Evolutionary conservation across 2,329 filamentous ascomycete species (phyloP), one percentile per base, ranked within the genome.

Genomic region (Alternaria triticimaculans): DNA sequence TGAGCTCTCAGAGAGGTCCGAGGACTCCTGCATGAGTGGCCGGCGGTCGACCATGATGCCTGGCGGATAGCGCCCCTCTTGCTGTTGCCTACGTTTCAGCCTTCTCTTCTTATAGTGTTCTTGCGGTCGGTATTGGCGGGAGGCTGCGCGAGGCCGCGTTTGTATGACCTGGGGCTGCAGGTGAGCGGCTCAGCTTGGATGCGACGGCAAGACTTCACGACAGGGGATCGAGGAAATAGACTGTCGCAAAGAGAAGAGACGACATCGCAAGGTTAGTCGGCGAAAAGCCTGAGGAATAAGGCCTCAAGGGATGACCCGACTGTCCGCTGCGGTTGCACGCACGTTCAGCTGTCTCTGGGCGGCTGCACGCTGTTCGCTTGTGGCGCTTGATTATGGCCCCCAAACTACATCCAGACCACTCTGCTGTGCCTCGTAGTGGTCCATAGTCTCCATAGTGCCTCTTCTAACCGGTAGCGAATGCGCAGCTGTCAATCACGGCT

Each of bases 41-140:
- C 72, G 74, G 43, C 68, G 72, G 63, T 78, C 77, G 58, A 72
- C 71, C 75, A 78, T 79, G 55, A 45, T 61, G 65, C 41, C 62
- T 49, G 46, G 37, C 21, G 51, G 25, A 23, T 51, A 25, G 25
- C 21, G 37, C 51, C 50, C 37, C 53, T 60, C 26, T 55, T 50
- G 53, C 37, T 58, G 61, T 50, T 66, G 59, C 56, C 58, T 58
- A 12, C 12, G 46, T 69, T 72, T 69, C 71, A 71, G 71, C 62
- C 67, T 64, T 53, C 50, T 58, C 21, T 55, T 26, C 20, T 18
- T 51, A 41, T 50, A 25, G 50, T 28, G 45, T n/a, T 30, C 28
- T 55, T 28, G 44, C 60, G 21, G 41, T 30, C 44, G 48, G 23
- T 48, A 48, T 57, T 55, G 33, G 49, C 18, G 44, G 60, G 50